Evolutionary conservation across 1,284 basidiomycete genomes (phyloP), one percentile per base, ranked within the genome.

Genomic region (Sporisorium iseilematis-ciliati): DNA sequence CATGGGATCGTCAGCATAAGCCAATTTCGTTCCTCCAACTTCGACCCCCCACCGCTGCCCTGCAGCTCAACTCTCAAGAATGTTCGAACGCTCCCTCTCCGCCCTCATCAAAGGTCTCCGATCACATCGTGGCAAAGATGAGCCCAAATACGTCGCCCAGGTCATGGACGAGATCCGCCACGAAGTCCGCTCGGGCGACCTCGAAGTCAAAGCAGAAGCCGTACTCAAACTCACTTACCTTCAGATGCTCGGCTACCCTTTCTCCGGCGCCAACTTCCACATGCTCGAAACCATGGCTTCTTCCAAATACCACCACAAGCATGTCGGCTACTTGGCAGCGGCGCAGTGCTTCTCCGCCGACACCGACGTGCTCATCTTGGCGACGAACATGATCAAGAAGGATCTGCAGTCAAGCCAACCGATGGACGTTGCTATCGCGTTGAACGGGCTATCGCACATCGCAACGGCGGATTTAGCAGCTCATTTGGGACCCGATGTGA

Each of bases 211-310:
- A 86, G 94, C 94, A 0, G 94, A 90, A 33, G 97, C 95, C 0
- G 91, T 98, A 43, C 89, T 99, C 84, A 99, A 99, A 87, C 91
- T 98, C 74, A 94, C 93, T 82, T 99, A 98, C 87, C 90, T 96
- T 75, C 93, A 95, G 81, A 96, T 96, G 94, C 86, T 96, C 16
- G 94, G 94, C 45, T 88, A 88, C 66, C 86, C 87, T 3, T 84
- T 87, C 23, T 82, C 87, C 7, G 83, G 87, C 38, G 87, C 87
- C 12, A 87, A 40, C 83, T 87, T 63, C 87, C 91, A 97, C 86
- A 92, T 99, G 63, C 91, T 99, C 14, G 97, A 99, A 84, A 93
- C 96, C 82, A 99, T 99, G 97, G 95, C 94, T 31, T 95, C 93
- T 2, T 88, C 92, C 2, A 91, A 91, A 80, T 91, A 92, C 79